Conservation (phyloP, 2,329 filamentous ascomycete genomes). For the Pyrenophora teres region DNA sequence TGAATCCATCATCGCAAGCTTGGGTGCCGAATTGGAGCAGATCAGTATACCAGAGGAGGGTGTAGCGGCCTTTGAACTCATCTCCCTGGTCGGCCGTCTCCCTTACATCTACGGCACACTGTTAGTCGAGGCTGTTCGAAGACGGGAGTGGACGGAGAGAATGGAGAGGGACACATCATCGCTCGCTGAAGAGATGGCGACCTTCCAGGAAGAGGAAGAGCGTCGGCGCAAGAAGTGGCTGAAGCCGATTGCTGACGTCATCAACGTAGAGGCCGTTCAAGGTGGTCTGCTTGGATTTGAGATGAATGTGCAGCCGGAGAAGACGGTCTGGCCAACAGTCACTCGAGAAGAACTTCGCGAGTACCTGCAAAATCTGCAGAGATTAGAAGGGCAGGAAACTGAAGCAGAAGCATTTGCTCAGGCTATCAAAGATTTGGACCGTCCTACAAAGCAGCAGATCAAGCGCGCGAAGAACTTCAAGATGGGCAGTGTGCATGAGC, state of each 20-base stretch:
- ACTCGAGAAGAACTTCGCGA: constrained; percentile 75
- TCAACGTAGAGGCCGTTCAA: constrained; percentile 69
- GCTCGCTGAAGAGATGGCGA: constrained; percentile 88
- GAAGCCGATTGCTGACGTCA: constrained; percentile 77
- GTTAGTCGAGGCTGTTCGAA: constrained; percentile 80
- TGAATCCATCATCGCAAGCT: constrained; percentile 72
- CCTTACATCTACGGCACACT: constrained; percentile 91
- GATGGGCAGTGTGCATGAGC: constrained; percentile 92
- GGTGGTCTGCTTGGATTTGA: constrained; percentile 76
- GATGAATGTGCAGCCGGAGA: constrained; percentile 80
- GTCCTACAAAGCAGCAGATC: constrained; percentile 82
- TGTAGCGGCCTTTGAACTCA: constrained; percentile 76
- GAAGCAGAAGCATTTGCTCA: constrained; percentile 75
- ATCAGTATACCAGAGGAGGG: constrained; percentile 77
- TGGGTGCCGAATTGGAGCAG: constrained; percentile 73
- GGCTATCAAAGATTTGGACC: constrained; percentile 77
- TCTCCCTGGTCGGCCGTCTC: constrained; percentile 79
- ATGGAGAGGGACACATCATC: constrained; percentile 85
- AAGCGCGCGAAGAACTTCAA: constrained; percentile 93
- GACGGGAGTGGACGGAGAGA: constrained; percentile 88
- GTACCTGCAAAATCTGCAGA: constrained; percentile 70
- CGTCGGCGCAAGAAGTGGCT: constrained; percentile 89
- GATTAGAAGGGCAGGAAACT: constrained; percentile 66
- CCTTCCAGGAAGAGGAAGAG: constrained; percentile 90
- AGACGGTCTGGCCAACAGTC: constrained; percentile 78